Evolutionary conservation across 1,284 basidiomycete species (phyloP), one percentile per base, ranked within the genome.

Genomic region (Cryptococcus deneoformans): DNA sequence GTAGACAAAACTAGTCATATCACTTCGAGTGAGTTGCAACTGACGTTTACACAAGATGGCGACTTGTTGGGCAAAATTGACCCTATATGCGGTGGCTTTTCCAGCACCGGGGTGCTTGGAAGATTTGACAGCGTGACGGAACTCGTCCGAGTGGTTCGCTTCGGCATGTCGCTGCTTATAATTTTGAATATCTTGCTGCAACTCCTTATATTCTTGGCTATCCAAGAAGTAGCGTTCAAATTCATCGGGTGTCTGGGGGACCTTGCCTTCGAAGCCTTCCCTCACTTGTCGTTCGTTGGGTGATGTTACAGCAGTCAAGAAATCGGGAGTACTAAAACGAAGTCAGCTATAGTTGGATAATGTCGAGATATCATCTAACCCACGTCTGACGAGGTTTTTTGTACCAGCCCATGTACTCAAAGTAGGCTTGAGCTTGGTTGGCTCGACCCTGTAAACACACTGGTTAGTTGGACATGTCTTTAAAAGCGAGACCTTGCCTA

Each of bases 21-120:
- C 43, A n/a, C 24, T 44, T 6, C 43, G n/a, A 16, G 43, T 44
- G 14, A 44, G 43, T 4, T 44, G 43, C 4, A 16, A n/a, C 75
- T 92, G 87, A 39, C 92, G 83, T 53, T 84, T 81, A 34, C 84
- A 83, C 58, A 94, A 80, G 1, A 88, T 87, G 68, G 80, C 78
- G 52, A 91, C 85, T 72, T 94, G 91, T 2, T 84, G 83, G 44
- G 78, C 73, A 77, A 90, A 91, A 1, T 87, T 86, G 34, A 93
- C 85, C 2, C 90, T 93, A 79, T 93, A 95, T 3, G 90, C 88
- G 61, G 87, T 90, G 79, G 88, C 89, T 77, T 86, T 86, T 29
- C 87, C 85, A 3, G 91, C 90, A 24, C 90, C 87, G 52, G 82
- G 84, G 77, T 90, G 71, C 50, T 94, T 94, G 44, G 14, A 16